A percentile compares a stretch with the other conserved stretches of the same genome.
Conservation (phyloP, 495 filamentous ascomycete genomes). For the Neurospora sublineolata region DNA sequence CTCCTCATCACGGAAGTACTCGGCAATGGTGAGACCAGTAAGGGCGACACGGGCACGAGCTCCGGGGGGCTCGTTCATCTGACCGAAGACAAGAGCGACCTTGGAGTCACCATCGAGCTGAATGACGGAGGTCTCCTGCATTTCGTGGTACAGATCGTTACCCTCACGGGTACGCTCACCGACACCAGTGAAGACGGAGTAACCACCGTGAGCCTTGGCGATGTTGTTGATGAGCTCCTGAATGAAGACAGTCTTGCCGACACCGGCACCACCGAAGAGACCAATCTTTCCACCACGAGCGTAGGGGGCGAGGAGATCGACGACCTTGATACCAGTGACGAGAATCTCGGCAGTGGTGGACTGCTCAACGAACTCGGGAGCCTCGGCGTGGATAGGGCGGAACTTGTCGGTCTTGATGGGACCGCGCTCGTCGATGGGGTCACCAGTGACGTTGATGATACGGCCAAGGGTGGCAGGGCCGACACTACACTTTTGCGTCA, state of each 20-base stretch:
- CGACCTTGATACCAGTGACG: slow-evolving; percentile 99
- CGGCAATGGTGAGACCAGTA: slow-evolving; percentile 79
- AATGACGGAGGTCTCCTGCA: slow-evolving; percentile 99
- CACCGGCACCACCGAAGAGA: slow-evolving; percentile 99
- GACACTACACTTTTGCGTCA: slow-evolving; percentile 36
- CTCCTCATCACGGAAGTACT: slow-evolving; percentile 96
- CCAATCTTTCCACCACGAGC: slow-evolving; percentile 99
- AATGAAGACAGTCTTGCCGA: slow-evolving; percentile 99
- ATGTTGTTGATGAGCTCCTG: slow-evolving; percentile 99
- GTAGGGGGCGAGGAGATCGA: slow-evolving; percentile 95
- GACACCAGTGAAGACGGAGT: slow-evolving; percentile 99
- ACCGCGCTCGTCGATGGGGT: slow-evolving; percentile 98
- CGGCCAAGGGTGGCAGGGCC: slow-evolving; percentile 88
- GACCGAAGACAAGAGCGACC: slow-evolving; percentile 98
- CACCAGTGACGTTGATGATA: slow-evolving; percentile 99
- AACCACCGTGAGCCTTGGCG: slow-evolving; percentile 99
- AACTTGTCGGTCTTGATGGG: slow-evolving; percentile 86
- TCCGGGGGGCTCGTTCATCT: slow-evolving; percentile 99
- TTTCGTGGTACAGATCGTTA: slow-evolving; percentile 99
- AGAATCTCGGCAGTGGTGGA: slow-evolving; percentile 92
- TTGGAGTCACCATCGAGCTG: slow-evolving; percentile 98
- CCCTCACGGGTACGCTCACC: slow-evolving; percentile 99
- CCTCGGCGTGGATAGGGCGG: slow-evolving; percentile 86
- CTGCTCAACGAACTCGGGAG: slow-evolving; percentile 85
- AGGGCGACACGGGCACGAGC: slow-evolving; percentile 99